A percentile compares a stretch with the other conserved stretches of the same genome.
phyloP scores from a whole-genome alignment of 129 eudicot genomes.

The Ambrosia trifida region DNA sequence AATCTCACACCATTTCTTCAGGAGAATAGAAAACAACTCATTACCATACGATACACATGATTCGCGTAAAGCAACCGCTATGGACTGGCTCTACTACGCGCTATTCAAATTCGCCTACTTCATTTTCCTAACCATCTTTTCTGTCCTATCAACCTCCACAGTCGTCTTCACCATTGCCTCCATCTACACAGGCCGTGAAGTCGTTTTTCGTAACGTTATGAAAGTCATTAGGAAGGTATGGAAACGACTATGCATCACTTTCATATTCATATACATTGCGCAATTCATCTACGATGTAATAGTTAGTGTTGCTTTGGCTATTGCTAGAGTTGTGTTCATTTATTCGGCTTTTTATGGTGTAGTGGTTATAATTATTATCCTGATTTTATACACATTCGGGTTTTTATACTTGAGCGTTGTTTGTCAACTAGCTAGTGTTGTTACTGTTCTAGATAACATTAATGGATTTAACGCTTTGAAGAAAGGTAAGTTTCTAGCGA shows the following conservation, averaged over 20 bases:
- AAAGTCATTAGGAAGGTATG: slow-evolving; percentile 45
- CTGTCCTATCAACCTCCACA: slow-evolving; percentile 64
- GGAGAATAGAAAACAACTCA: neutral
- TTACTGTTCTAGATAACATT: slow-evolving; percentile 24
- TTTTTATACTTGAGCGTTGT: slow-evolving; percentile 26
- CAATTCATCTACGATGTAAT: slow-evolving; percentile 21
- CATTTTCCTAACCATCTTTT: slow-evolving; percentile 41
- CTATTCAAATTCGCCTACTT: slow-evolving; percentile 35
- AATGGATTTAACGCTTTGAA: too few relatives aligned
- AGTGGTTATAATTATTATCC: neutral
- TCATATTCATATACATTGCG: slow-evolving; percentile 15
- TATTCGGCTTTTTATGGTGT: neutral
- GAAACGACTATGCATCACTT: slow-evolving; percentile 28
- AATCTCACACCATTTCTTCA: slow-evolving; percentile 5
- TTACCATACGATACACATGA: neutral
- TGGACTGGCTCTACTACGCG: slow-evolving; percentile 32
- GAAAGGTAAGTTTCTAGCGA: neutral
- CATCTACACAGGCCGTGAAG: slow-evolving; percentile 39
- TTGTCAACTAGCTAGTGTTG: slow-evolving; percentile 35
- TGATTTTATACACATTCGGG: slow-evolving; percentile 13
- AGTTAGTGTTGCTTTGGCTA: neutral
- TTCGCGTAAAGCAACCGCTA: neutral
- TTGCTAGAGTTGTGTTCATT: neutral
- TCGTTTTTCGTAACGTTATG: slow-evolving; percentile 38
- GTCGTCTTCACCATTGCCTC: slow-evolving; percentile 64